Evolutionary conservation across 2,329 filamentous ascomycete genomes (phyloP).

Genomic region (Alternaria hordeiaustralica): DNA sequence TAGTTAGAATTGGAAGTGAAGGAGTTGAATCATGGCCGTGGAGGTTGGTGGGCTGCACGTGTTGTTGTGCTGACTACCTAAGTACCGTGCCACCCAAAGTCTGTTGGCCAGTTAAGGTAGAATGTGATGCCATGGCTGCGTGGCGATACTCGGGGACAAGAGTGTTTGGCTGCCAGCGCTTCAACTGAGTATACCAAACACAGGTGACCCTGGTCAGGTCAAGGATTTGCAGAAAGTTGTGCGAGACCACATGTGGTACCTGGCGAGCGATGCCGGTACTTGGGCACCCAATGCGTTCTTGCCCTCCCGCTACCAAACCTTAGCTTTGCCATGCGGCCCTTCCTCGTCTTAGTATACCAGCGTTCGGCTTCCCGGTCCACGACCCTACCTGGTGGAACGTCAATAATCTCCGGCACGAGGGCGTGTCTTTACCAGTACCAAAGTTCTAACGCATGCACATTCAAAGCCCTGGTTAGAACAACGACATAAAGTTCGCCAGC

Average conservation of each 20-base stretch:
- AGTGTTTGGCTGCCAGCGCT: neutral
- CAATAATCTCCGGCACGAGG: conserved; percentile 1
- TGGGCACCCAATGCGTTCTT: conserved; percentile 9
- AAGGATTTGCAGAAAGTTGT: neutral
- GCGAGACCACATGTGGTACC: neutral
- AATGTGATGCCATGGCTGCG: conserved; percentile 9
- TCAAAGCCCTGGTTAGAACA: neutral
- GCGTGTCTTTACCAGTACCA: neutral
- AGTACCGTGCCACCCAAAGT: conserved; percentile 11
- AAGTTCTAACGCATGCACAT: neutral
- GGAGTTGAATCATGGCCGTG: neutral
- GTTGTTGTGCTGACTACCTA: conserved; percentile 20
- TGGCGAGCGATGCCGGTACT: conserved; percentile 7
- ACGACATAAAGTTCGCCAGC: neutral
- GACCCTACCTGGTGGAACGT: neutral
- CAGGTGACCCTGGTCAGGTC: neutral
- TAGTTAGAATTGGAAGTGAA: conserved; percentile 5
- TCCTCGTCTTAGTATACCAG: neutral
- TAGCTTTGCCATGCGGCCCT: neutral
- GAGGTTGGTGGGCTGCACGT: conserved; percentile 6
- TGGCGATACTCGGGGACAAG: neutral
- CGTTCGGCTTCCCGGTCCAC: neutral
- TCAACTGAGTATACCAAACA: neutral
- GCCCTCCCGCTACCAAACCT: conserved; percentile 12
- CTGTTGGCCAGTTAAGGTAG: conserved; percentile 7